These are phyloP conservation scores for Globisporangium rhizosaccharum DNA, from an alignment of 352 stramenopile species.

Conservation along the genomic window DNA sequence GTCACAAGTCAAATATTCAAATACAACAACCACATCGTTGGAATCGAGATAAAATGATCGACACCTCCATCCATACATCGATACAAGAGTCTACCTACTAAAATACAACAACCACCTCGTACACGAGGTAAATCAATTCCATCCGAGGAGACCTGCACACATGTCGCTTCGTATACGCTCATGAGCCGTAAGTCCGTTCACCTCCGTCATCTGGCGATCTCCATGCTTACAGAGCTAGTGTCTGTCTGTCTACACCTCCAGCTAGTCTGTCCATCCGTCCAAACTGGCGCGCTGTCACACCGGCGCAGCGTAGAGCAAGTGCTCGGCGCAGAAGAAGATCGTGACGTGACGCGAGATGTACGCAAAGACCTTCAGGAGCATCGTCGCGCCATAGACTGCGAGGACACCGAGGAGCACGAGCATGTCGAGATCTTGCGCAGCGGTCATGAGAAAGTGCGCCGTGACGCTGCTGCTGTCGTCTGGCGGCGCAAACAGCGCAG, in stretches of 20 bases:
- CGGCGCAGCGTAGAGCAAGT: constrained; percentile 33
- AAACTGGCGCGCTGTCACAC: neutral
- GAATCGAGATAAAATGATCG: constrained; percentile 1
- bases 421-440: constrained; percentile 29
- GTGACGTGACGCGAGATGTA: constrained; percentile 57
- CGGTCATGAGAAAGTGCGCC: constrained; percentile 7
- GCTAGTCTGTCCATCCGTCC: neutral
- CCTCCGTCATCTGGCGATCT: no score
- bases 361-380: constrained; percentile 44
- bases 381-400: constrained; percentile 42
- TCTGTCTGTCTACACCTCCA: no score
- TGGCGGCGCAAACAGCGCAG: neutral
- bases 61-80: neutral
- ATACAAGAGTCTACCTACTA: no score
- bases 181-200: no score
- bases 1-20: no score
- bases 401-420: constrained; percentile 37
- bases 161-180: no score
- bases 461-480: neutral
- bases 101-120: no score
- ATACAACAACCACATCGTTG: neutral
- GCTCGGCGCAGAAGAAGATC: constrained; percentile 69
- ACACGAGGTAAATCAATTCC: no score
- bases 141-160: no score
- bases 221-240: no score